These are phyloP conservation scores for Fusarium oligoseptatum DNA, from an alignment of 2,329 filamentous ascomycete genomes.

Conservation along the genomic window DNA sequence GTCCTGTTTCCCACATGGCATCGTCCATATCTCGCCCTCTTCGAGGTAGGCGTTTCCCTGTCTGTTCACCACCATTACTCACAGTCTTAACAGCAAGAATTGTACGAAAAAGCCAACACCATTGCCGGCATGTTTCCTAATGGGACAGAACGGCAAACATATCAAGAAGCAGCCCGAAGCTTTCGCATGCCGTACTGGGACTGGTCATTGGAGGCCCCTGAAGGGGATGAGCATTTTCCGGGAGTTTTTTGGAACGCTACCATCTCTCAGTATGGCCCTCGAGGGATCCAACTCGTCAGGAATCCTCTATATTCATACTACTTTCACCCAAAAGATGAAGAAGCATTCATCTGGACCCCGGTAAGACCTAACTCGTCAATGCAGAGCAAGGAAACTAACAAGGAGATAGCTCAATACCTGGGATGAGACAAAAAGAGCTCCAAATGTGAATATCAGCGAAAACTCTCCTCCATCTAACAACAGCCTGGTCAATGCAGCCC, in stretches of 20 bases:
- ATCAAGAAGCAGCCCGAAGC: conserved; percentile 63
- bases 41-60: conserved; percentile 59
- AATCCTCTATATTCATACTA: conserved; percentile 74
- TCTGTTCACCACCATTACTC: conserved; percentile 10
- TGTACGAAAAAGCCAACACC: conserved; percentile 52
- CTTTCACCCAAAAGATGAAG: conserved; percentile 70
- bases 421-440: conserved; percentile 70
- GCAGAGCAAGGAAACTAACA: conserved; percentile 6
- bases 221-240: conserved; percentile 63
- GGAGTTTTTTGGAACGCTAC: conserved; percentile 60
- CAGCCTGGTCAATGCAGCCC: conserved; percentile 63
- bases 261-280: conserved; percentile 68
- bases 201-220: conserved; percentile 65
- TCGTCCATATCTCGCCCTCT: conserved; percentile 78
- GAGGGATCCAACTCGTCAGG: conserved; percentile 66
- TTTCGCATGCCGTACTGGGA: conserved; percentile 73
- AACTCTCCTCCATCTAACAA: conserved; percentile 67
- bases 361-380: conserved; percentile 57
- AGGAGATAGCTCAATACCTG: conserved; percentile 67
- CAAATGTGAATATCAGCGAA: conserved; percentile 53
- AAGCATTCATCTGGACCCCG: conserved; percentile 70
- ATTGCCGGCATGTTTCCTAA: conserved; percentile 65
- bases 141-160: conserved; percentile 59
- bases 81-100: conserved; percentile 52
- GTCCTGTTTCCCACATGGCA: conserved; percentile 87